Conservation (phyloP, 2,329 filamentous ascomycete genomes). For the Xylariaceae sp. region DNA sequence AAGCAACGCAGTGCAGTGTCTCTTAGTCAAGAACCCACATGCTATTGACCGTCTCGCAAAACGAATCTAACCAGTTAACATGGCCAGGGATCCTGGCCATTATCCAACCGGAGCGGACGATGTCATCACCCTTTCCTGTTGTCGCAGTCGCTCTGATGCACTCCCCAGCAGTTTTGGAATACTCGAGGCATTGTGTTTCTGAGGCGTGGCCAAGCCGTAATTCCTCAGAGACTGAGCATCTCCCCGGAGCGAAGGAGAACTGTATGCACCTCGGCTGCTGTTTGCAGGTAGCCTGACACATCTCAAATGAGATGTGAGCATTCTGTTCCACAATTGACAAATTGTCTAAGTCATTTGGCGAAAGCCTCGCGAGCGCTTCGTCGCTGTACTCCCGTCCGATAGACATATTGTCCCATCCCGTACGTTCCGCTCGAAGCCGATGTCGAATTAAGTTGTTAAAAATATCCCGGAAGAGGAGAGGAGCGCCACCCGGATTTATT, state of each 20-base stretch:
- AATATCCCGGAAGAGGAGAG: constrained; percentile 23
- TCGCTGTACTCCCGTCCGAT: constrained; percentile 24
- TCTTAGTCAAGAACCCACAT: constrained; percentile 16
- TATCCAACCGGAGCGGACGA: constrained; percentile 22
- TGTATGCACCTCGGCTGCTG: constrained; percentile 22
- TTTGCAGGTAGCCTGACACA: constrained; percentile 20
- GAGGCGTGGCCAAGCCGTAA: constrained; percentile 19
- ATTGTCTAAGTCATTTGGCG: constrained; percentile 14
- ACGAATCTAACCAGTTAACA: constrained; percentile 13
- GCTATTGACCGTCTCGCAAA: constrained; percentile 8
- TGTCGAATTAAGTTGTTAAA: constrained; percentile 20
- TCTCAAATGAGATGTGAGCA: constrained; percentile 19
- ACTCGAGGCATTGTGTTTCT: constrained; percentile 21
- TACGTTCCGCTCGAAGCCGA: constrained; percentile 16
- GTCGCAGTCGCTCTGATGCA: constrained; percentile 19
- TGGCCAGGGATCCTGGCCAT: constrained; percentile 20
- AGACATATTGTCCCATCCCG: constrained; percentile 23
- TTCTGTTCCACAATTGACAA: constrained; percentile 19
- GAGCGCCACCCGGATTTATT: constrained; percentile 10
- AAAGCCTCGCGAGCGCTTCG: constrained; percentile 15
- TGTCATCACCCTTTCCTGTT: constrained; percentile 13
- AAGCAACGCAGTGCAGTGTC: background rate
- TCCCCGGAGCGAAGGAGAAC: constrained; percentile 21
- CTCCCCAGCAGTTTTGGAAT: constrained; percentile 22
- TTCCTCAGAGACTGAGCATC: constrained; percentile 21